These are phyloP conservation scores for Chrysoporthe deuterocubensis DNA, from an alignment of 2,329 filamentous ascomycete genomes.

Conservation along the genomic window DNA sequence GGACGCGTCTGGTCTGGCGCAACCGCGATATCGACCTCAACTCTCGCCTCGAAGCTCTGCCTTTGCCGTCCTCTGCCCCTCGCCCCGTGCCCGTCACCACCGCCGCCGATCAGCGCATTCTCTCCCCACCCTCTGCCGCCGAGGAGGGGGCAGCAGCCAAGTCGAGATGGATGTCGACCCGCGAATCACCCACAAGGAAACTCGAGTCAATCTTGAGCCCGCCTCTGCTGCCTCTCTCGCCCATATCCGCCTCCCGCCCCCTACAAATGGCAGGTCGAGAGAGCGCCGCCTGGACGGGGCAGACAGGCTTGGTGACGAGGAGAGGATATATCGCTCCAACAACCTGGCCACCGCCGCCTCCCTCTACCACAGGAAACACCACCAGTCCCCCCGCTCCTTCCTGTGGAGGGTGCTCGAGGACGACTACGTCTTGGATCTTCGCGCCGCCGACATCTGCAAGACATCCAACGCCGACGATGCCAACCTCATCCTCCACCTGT, in stretches of 20 bases:
- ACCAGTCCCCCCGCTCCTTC: conserved; percentile 80
- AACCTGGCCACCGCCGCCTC: conserved; percentile 79
- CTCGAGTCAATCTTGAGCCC: conserved; percentile 80
- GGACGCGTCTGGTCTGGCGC: conserved; percentile 20
- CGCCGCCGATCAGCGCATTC: background rate
- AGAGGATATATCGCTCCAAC: conserved; percentile 72
- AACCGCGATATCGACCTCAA: conserved; percentile 18
- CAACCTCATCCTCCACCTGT: conserved; percentile 75
- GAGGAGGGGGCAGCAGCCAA: conserved; percentile 26
- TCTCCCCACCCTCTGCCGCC: background rate
- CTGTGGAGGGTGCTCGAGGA: conserved; percentile 89
- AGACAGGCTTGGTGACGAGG: conserved; percentile 61
- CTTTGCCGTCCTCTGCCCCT: background rate
- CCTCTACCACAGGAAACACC: conserved; percentile 80
- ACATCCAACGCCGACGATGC: conserved; percentile 68
- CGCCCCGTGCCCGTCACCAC: background rate
- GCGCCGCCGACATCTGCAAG: conserved; percentile 79
- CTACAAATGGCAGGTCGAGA: conserved; percentile 31
- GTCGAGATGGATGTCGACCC: conserved; percentile 69
- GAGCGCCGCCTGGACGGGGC: conserved; percentile 42
- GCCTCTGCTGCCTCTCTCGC: conserved; percentile 70
- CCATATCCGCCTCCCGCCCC: conserved; percentile 68
- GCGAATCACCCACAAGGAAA: conserved; percentile 81
- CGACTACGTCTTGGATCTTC: conserved; percentile 78
- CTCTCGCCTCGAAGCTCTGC: conserved; percentile 9